A percentile compares a stretch with the other conserved stretches of the same genome.
Evolutionary conservation across 2,329 filamentous ascomycete genomes (phyloP).

Genomic region (Paraphaeosphaeria sporulosa): DNA sequence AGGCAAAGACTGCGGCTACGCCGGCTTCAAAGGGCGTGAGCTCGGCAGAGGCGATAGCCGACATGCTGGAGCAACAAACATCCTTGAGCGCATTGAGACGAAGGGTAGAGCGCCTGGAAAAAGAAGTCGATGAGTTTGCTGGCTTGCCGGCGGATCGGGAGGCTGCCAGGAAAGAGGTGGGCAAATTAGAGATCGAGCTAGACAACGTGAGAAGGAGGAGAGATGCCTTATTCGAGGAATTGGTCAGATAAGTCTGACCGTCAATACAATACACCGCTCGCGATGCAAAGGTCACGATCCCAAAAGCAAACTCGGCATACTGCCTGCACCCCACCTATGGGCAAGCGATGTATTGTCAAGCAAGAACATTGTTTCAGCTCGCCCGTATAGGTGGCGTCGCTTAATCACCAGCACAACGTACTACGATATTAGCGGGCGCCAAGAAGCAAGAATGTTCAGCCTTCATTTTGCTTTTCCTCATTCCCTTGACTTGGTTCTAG

Average conservation of each 20-base stretch:
- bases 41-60: slow-evolving; percentile 61
- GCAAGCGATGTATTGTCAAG: neutral
- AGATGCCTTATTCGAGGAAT: slow-evolving; percentile 76
- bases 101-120: slow-evolving; percentile 66
- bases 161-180: slow-evolving; percentile 74
- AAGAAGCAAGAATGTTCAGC: neutral
- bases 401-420: neutral
- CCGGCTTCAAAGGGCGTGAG: slow-evolving; percentile 42
- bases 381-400: neutral
- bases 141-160: slow-evolving; percentile 75
- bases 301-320: neutral
- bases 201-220: slow-evolving; percentile 67
- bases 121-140: slow-evolving; percentile 70
- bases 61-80: slow-evolving; percentile 67
- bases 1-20: slow-evolving; percentile 28
- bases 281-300: neutral
- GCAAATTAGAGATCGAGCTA: slow-evolving; percentile 70
- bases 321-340: neutral
- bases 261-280: neutral
- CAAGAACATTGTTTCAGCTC: neutral
- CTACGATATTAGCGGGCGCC: neutral
- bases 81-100: slow-evolving; percentile 68
- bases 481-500: neutral
- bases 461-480: neutral
- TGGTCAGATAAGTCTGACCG: slow-evolving; percentile 60